These are phyloP conservation scores for Ophiostoma sp. DNA, from an alignment of 2,329 filamentous ascomycete genomes.

Conservation along the genomic window DNA sequence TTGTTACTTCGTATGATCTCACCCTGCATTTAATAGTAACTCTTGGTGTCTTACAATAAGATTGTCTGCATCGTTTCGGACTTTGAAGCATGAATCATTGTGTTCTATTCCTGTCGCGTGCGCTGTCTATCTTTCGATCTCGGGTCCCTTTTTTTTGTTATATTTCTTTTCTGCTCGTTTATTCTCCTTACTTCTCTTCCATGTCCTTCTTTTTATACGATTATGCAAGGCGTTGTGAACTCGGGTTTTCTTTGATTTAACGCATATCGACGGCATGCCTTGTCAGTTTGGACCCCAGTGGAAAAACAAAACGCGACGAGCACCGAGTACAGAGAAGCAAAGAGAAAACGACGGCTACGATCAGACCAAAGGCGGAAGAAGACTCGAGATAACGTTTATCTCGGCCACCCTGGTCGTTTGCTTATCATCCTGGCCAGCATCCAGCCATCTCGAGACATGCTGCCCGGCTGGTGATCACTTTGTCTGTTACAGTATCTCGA, in stretches of 20 bases:
- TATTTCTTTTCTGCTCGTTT: background rate
- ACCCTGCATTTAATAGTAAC: background rate
- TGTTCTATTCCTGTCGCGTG: background rate
- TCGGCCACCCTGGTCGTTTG: background rate
- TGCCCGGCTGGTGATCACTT: no score
- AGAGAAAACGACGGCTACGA: background rate
- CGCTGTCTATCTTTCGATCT: background rate
- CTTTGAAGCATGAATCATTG: background rate
- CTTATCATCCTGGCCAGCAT: background rate
- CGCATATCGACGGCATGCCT: background rate
- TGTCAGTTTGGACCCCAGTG: background rate
- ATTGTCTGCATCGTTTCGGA: background rate
- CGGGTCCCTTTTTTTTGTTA: background rate
- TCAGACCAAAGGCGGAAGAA: background rate
- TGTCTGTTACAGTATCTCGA: background rate
- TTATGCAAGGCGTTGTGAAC: constrained; percentile 1
- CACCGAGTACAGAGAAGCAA: background rate
- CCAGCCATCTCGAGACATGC: background rate
- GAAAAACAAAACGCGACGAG: background rate
- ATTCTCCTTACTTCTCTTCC: background rate
- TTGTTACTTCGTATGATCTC: background rate
- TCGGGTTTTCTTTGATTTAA: background rate
- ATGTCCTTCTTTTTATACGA: background rate
- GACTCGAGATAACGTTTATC: background rate
- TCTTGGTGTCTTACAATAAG: background rate